phyloP scores from a whole-genome alignment of 2,329 filamentous ascomycete species.

The Aspergillus novoparasiticus region DNA sequence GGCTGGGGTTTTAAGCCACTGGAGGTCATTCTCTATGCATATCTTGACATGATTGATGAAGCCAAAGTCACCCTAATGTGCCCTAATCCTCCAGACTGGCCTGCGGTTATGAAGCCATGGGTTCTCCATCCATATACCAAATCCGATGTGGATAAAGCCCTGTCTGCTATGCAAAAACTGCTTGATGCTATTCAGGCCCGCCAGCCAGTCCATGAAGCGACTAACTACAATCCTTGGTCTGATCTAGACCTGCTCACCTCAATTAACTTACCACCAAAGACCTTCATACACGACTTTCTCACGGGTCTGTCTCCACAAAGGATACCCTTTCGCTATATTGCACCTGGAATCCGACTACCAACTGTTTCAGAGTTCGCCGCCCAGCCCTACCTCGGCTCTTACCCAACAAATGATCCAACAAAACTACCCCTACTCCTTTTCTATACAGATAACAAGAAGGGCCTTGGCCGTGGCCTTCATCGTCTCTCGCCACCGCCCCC shows the following conservation, averaged over 20 bases:
- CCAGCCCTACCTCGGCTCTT: neutral
- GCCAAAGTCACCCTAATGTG: constrained; percentile 3
- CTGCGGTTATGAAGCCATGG: neutral
- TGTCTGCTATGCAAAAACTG: neutral
- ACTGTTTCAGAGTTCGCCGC: neutral
- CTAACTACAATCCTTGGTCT: neutral
- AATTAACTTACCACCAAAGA: neutral
- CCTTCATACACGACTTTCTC: constrained; percentile 9
- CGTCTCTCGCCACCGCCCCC: neutral
- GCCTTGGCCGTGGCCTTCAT: neutral
- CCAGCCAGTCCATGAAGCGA: neutral
- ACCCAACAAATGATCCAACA: neutral
- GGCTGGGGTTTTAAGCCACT: constrained; percentile 8
- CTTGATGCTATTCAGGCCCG: neutral
- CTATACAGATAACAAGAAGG: neutral
- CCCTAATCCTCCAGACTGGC: neutral
- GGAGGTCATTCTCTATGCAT: constrained; percentile 11
- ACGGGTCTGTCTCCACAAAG: neutral
- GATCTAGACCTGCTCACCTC: neutral
- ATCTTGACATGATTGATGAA: constrained; percentile 11
- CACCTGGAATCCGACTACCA: constrained; percentile 10
- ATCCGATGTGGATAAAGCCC: neutral
- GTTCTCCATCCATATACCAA: neutral
- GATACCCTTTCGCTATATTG: constrained; percentile 8
- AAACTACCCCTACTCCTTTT: neutral